Base-by-base conservation (phyloP, 176 grass and related monocot genomes). In the Lolium rigidum region DNA sequence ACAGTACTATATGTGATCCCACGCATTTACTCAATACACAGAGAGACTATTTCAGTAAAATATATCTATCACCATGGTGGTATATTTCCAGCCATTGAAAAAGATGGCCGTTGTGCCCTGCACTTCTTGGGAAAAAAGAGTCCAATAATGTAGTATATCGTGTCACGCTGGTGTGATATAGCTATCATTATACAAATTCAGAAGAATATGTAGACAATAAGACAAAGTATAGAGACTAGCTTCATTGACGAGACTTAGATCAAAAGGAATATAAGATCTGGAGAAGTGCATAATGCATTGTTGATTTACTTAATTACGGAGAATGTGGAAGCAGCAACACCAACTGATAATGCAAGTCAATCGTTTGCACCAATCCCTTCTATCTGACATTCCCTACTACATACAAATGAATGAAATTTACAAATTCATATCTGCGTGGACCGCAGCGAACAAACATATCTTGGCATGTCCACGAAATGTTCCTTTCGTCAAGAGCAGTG, bases 251-350 rank as follows among this genome's bases (percentile, higher is more conserved):
- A 38, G 38, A 38, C 37, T 38, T 16, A 37, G 28, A 67, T 67
- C 8, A 31, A 51, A 18, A 10, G 72, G 72, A 25, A 75, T 51
- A 51, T 51, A 9, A n/a, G 47, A 17, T 51, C 67, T 43, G 37
- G 13, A 18, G 15, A 26, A 75, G 9, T 56, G 17, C 6, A 38
- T 77, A 77, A 20, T 77, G 28, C 28, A 56, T 9, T 35, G 50
- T 77, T 11, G 51, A 77, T 77, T 55, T 56, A 35, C 50, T 56
- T 18, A 35, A 35, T 35, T 31, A 17, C 0, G 11, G 21, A 11
- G 74, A 76, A 76, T 8, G 16, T 76, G 49, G 50, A 56, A 56
- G 50, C 25, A 77, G 25, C 74, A 56, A 10, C 74, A 37, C 9
- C 0, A 38, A 5, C 26, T 56, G 26, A 77, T 77, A 55, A 38